Base-by-base conservation (phyloP, 2,329 filamentous ascomycete genomes). In the Tetracladium maxilliforme region DNA sequence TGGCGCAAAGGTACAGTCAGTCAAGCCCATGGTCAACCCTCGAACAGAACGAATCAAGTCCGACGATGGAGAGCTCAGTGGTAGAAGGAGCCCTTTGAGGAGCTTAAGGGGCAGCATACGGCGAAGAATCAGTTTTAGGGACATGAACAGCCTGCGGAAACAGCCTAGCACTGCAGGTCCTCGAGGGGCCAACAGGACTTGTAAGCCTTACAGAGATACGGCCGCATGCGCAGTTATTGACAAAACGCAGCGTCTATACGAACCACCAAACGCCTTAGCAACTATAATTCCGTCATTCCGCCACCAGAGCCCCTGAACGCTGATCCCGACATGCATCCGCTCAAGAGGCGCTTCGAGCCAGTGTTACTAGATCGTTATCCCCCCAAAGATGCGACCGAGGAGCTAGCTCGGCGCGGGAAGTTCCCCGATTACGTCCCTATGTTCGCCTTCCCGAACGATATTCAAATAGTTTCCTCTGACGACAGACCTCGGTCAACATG, bases 371-470 rank as follows among this genome's bases (percentile, higher is more conserved):
- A 98, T 49, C 70, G 86, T 48, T 95, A 95, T 41, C 90, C 90
- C 6, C 77, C 83, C 10, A 82, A 83, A 45, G 69, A 71, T 35
- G 78, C 83, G 44, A 62, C 72, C 13, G 84, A 93, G 30, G 86
- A 94, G 38, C 52, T 78, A 25, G 70, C 80, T 38, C 67, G 78
- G 41, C 68, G 90, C 42, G 84, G 83, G 27, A 75, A 69, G 29
- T 95, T 98, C 44, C 90, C 90, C 1, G 90, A 98, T 45, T 98
- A 94, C 42, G 83, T 98, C 11, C 90, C 90, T 29, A 95, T 98
- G 90, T 98, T 98, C 51, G 86, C 90, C 27, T 98, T 95, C 42
- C 90, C 90, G 22, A 94, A 95, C 50, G 90, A 98, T 48, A 90
- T 98, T 39, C 84, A 84, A 34, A 90, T 98, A 26, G 82, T 95